A percentile compares a stretch with the other conserved stretches of the same genome.
These are phyloP conservation scores for Pestalotiopsis sp. DNA, from an alignment of 2,329 filamentous ascomycete species.

Conservation along the genomic window DNA sequence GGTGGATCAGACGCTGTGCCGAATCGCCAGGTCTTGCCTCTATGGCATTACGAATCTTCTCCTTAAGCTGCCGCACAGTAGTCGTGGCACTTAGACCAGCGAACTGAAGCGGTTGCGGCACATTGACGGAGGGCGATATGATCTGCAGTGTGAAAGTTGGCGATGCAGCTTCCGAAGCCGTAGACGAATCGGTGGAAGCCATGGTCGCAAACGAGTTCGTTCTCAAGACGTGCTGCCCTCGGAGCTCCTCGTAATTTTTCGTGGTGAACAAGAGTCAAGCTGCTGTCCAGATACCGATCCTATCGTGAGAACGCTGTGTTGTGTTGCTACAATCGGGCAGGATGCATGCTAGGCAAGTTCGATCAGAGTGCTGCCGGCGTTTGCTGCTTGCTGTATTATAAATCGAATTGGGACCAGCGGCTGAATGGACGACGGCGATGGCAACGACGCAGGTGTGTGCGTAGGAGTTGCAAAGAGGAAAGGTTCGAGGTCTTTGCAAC, in stretches of 20 bases:
- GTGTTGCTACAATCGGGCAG: background rate
- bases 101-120: constrained; percentile 53
- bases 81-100: constrained; percentile 49
- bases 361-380: background rate
- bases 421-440: background rate
- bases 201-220: constrained; percentile 26
- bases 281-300: background rate
- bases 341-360: constrained; percentile 5
- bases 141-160: constrained; percentile 58
- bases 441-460: background rate
- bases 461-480: background rate
- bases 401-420: background rate
- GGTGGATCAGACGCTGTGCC: constrained; percentile 62
- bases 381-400: constrained; percentile 1
- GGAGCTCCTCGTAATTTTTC: background rate
- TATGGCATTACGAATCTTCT: constrained; percentile 56
- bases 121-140: constrained; percentile 59
- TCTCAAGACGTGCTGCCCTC: background rate
- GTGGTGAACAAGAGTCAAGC: background rate
- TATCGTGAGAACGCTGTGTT: background rate
- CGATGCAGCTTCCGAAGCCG: constrained; percentile 23
- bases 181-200: constrained; percentile 39
- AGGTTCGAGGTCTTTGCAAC: background rate
- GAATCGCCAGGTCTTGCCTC: constrained; percentile 53
- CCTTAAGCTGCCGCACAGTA: constrained; percentile 60